Evolutionary conservation across 176 grass and related monocot species (phyloP), one percentile per base, ranked within the genome.

Genomic region (Zea luxurians): DNA sequence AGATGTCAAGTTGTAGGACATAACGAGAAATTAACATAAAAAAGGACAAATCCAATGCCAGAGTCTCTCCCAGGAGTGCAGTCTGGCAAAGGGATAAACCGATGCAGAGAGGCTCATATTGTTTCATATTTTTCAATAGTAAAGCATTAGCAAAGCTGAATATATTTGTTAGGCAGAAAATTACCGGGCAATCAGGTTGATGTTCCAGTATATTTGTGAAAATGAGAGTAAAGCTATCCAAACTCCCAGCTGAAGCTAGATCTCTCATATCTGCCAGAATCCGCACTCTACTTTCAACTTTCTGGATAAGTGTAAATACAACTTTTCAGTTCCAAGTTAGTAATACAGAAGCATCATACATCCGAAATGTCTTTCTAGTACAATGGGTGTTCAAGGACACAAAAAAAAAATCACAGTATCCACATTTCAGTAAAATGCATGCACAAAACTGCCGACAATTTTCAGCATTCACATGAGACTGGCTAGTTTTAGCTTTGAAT

Each of bases 141-240:
- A 21, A 62, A 81, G 48, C 35, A 42, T 49, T 48, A 17, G 67
- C 42, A 58, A 70, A 72, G 53, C 17, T 64, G 17, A 70, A 45
- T 63, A 78, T 66, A 57, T 64, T 57, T 61, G 65, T 50, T 83
- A 41, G 76, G 5, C 49, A 66, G 80, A 48, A 87, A 86, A 67
- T 84, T 96, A 99, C 96, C 18, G 90, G 96, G 84, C 96, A 99
- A 78, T 99, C 96, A 74, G 96, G 83, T 80, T 99, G 96, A 88
- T 99, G 92, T 84, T 99, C 96, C 60, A 99, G 86, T 82, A 99
- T 99, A 83, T 93, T 93, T 66, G 92, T 99, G 60, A 96, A 99
- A 70, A 99, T 88, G 46, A 99, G 88, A 80, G 96, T 99, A 75
- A 99, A 96, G 82, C 75, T 96, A 74, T 99, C 96, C 77, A 99